Evolutionary conservation across 2,329 filamentous ascomycete species (phyloP), one percentile per base, ranked within the genome.

Genomic region (Colletotrichum nymphaeae): DNA sequence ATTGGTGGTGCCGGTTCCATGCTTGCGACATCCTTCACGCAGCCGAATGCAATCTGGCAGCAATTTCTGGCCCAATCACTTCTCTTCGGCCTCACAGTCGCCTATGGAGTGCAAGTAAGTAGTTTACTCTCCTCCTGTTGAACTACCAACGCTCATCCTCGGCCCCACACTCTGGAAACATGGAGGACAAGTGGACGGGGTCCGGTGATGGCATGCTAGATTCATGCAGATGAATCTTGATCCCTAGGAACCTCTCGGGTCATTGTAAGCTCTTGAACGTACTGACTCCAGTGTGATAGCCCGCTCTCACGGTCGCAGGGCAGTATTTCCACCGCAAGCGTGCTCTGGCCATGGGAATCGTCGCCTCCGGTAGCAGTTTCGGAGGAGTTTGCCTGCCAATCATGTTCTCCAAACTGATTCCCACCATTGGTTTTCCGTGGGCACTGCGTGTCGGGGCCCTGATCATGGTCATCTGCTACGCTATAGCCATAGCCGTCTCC

Each of bases 321-420:
- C 78, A 82, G 64, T 86, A 86, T 75, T 87, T 86, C 74, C 77
- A 67, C 37, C 76, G 75, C 55, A 74, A 73, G 85, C 86, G 89
- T n/a, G 88, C 86, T 28, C 80, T 86, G 37, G 89, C 88, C 16
- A 85, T 88, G 26, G 89, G 88, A 12, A 82, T 90, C 74, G 83
- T 86, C 74, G 86, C 87, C 2, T 84, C 87, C 2, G 89, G 89
- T 8, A 88, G 86, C 0, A 88, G 86, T 7, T 76, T 90, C 4
- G 89, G 89, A 2, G 89, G 89, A 28, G 82, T 86, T 56, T 83
- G 89, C 14, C 90, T 93, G 70, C 81, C 93, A 57, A 90, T 93
- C 74, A 86, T 94, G 72, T 86, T 84, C 66, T 82, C 90, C 71
- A 84, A 89, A 72, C 83, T 93, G 72, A 83, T 93, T 72, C 84